These are phyloP conservation scores for Maudiozyma humilis DNA, from an alignment of 1,139 yeast species.

Conservation along the genomic window DNA sequence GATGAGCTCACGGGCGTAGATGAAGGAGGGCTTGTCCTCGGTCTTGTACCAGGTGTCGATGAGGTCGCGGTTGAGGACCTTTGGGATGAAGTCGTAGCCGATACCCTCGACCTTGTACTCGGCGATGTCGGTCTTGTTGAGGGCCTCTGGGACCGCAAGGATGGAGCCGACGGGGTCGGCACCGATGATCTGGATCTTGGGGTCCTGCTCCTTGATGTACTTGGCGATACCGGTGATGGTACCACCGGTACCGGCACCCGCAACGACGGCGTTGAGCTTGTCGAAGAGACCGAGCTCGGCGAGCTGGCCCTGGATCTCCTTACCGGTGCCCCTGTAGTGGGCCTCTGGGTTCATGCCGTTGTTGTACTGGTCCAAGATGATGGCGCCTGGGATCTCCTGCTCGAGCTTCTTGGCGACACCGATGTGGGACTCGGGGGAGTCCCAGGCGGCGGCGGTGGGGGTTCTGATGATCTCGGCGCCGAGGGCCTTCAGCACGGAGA, in stretches of 20 bases:
- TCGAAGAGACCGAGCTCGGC: conserved; percentile 42
- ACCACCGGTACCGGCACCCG: conserved; percentile 91
- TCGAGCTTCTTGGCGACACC: conserved; percentile 80
- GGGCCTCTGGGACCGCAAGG: conserved; percentile 70
- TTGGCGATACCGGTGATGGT: conserved; percentile 81
- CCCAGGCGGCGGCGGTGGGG: conserved; percentile 92
- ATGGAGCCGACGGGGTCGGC: conserved; percentile 89
- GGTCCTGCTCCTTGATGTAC: conserved; percentile 66
- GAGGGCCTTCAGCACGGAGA: conserved; percentile 76
- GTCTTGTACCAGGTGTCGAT: conserved; percentile 84
- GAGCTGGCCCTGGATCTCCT: conserved; percentile 72
- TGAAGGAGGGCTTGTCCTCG: conserved; percentile 73
- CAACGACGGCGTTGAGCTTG: conserved; percentile 65
- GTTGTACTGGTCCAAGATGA: conserved; percentile 76
- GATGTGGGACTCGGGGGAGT: conserved; percentile 83
- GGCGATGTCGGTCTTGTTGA: conserved; percentile 48
- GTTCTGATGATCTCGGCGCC: conserved; percentile 91
- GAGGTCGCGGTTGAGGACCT: conserved; percentile 57
- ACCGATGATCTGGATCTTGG: conserved; percentile 55
- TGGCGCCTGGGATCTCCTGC: conserved; percentile 78
- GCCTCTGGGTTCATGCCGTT: conserved; percentile 77
- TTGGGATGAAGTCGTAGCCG: conserved; percentile 85
- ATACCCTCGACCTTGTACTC: conserved; percentile 84
- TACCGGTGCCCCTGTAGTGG: conserved; percentile 79
- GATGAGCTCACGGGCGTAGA: conserved; percentile 74